Percentiles rank a stretch among this genome's conserved stretches.
Conservation (phyloP, 257 asterid genomes). For the Primulina huaijiensis region DNA sequence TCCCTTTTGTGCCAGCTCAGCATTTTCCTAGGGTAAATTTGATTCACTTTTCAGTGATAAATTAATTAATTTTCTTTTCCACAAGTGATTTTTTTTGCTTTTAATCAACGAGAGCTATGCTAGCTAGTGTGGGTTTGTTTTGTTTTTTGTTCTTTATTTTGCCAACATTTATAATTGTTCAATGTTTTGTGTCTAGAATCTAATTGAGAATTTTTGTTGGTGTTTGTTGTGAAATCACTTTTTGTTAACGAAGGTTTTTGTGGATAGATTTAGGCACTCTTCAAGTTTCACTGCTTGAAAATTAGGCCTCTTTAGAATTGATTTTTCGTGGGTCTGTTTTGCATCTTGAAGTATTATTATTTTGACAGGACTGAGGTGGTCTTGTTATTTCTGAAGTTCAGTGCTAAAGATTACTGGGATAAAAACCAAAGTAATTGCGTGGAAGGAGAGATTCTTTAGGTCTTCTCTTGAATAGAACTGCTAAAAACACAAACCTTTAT, state of each 20-base stretch:
- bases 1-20: constrained; percentile 75
- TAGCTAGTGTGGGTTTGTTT: neutral
- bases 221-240: neutral
- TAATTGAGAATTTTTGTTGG: neutral
- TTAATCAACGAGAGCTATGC: neutral
- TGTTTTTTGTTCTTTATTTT: neutral
- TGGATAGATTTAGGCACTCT: neutral
- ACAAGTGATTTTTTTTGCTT: neutral
- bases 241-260: neutral
- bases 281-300: neutral
- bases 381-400: neutral
- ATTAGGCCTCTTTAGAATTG: neutral
- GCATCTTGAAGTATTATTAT: neutral
- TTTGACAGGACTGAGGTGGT: neutral
- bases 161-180: neutral
- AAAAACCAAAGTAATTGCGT: neutral
- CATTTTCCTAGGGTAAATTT: constrained; percentile 59
- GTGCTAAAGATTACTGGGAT: neutral
- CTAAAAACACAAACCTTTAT: neutral
- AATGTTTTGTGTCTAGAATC: neutral
- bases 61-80: too few relatives aligned
- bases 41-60: neutral
- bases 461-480: neutral
- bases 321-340: too few relatives aligned
- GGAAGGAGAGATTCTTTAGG: neutral